Percentiles rank a stretch among this genome's conserved stretches.
Conservation (phyloP, 306 rosid species). For the Sicyos baderoa region DNA sequence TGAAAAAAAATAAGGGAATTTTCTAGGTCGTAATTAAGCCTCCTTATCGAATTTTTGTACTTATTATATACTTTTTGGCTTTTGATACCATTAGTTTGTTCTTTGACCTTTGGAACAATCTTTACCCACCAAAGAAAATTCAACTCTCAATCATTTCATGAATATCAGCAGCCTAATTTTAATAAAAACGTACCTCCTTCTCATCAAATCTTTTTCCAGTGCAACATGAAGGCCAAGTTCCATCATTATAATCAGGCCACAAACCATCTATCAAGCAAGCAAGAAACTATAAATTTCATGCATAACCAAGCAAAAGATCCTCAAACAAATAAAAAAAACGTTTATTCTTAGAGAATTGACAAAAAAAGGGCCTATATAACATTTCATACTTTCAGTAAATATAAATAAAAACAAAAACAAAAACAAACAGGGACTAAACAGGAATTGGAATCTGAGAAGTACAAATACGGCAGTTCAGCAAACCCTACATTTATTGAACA, state of each 20-base stretch:
- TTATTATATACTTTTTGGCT: not conserved
- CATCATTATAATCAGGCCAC: conserved; percentile 96
- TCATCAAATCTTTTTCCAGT: conserved; percentile 44
- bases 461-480: not conserved
- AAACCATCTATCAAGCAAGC: conserved; percentile 64
- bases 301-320: conserved; percentile 1
- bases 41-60: not conserved
- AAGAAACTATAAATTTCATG: conserved; percentile 4
- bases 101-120: not conserved
- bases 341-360: not conserved
- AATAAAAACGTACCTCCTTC: conserved; percentile 44
- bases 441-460: not conserved
- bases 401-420: not conserved
- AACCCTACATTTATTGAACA: not conserved
- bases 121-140: not conserved
- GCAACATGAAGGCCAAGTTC: conserved; percentile 95
- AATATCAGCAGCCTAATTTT: not conserved
- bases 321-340: not conserved
- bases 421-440: not conserved
- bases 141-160: not conserved
- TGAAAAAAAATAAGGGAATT: not conserved
- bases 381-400: not conserved
- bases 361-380: not conserved
- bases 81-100: not conserved
- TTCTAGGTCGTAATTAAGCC: not conserved